These are phyloP conservation scores for Zygnema circumcarinatum DNA, from an alignment of 139 green algal species.

Conservation along the genomic window DNA sequence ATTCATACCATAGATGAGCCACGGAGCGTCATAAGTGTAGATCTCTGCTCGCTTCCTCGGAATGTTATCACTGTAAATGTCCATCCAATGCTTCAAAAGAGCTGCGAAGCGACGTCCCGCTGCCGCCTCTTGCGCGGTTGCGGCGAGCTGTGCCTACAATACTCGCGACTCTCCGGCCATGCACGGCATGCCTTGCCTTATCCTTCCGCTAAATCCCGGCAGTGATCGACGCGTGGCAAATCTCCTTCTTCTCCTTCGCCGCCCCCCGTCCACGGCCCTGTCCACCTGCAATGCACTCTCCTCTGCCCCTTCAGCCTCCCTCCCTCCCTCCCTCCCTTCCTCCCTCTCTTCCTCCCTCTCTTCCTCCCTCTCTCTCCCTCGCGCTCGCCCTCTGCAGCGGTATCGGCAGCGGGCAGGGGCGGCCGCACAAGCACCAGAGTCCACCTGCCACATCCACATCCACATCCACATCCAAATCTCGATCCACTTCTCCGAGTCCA, in stretches of 20 bases:
- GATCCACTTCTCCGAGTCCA: too few species aligned
- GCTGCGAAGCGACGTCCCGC: neutral
- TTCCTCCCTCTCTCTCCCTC: too few species aligned
- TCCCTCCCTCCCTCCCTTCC: neutral
- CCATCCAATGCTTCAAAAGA: constrained; percentile 24
- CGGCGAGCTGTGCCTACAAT: neutral
- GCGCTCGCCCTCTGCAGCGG: too few species aligned
- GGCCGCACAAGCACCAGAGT: too few species aligned
- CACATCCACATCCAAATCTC: too few species aligned
- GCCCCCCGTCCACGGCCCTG: neutral
- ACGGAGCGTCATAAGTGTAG: constrained; percentile 86
- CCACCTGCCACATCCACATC: too few species aligned
- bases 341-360: neutral
- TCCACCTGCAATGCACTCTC: too few species aligned
- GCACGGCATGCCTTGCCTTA: neutral
- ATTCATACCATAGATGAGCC: constrained; percentile 88
- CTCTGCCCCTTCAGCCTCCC: too few species aligned
- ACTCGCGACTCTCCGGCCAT: neutral
- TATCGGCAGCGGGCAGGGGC: too few species aligned
- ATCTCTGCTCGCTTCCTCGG: constrained; percentile 78
- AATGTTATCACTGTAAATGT: constrained; percentile 24
- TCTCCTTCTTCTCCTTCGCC: constrained; percentile 6
- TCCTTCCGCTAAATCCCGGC: neutral
- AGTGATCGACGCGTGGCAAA: neutral
- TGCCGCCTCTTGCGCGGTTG: neutral